Conservation (phyloP, 495 filamentous ascomycete species). For the Penicillium goetzii region DNA sequence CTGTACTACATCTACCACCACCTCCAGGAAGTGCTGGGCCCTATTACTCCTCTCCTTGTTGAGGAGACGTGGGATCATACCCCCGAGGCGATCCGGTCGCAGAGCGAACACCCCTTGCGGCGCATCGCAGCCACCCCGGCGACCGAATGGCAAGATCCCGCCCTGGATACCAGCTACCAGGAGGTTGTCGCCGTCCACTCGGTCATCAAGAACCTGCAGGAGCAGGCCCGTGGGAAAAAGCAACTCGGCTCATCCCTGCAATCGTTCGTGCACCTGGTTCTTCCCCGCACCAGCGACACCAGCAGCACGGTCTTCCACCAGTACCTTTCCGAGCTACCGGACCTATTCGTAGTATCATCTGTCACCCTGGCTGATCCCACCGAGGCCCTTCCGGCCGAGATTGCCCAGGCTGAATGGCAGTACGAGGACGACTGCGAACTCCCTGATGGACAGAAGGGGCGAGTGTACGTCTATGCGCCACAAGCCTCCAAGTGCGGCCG, state of each 20-base stretch:
- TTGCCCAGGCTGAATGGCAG: slow-evolving; percentile 53
- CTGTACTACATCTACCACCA: slow-evolving; percentile 69
- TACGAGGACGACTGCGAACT: slow-evolving; percentile 59
- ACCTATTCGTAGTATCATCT: slow-evolving; percentile 76
- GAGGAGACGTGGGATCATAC: slow-evolving; percentile 86
- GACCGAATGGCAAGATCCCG: slow-evolving; percentile 42
- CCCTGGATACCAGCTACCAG: slow-evolving; percentile 57
- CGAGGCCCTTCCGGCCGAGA: slow-evolving; percentile 30
- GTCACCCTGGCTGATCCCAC: slow-evolving; percentile 54
- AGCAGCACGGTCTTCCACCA: slow-evolving; percentile 48
- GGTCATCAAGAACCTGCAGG: slow-evolving; percentile 71
- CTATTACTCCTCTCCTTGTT: slow-evolving; percentile 81
- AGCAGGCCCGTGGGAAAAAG: slow-evolving; percentile 65
- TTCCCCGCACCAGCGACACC: slow-evolving; percentile 22
- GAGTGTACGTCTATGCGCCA: slow-evolving; percentile 68
- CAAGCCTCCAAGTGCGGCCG: slow-evolving; percentile 73
- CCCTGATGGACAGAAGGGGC: slow-evolving; percentile 44
- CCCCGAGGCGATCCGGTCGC: slow-evolving; percentile 62
- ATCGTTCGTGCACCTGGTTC: slow-evolving; percentile 61
- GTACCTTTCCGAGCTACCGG: slow-evolving; percentile 66
- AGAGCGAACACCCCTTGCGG: slow-evolving; percentile 48
- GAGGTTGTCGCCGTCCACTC: slow-evolving; percentile 57
- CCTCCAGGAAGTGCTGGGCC: slow-evolving; percentile 75
- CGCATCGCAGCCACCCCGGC: slow-evolving; percentile 37
- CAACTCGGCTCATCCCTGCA: slow-evolving; percentile 74